Evolutionary conservation across 371 early-diverging fungal genomes (phyloP), one percentile per base, ranked within the genome.

Genomic region (Blakeslea trispora): DNA sequence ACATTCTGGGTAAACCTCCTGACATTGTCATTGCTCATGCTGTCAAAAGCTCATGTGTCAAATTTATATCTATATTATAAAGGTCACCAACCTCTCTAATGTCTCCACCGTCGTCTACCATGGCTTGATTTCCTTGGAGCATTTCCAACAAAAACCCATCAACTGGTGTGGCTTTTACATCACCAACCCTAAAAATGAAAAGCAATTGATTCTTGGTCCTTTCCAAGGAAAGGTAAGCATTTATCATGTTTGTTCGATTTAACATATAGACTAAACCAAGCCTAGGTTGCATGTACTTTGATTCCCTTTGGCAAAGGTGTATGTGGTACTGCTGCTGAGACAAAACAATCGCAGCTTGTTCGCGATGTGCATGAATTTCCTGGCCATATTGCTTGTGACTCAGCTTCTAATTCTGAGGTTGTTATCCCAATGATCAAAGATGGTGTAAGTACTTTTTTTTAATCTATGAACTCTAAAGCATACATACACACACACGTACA

Each of bases 141-240:
- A 83, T 45, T 79, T 83, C n/a, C 81, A 89, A 47, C 68, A 64
- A 17, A 81, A 84, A 43, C 91, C 89, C n/a, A 85, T 96, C 53
- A 96, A 94, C 75, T 96, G 96, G 96, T 88, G 76, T 39, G 95
- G 95, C 2, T 94, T 94, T 71, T 96, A 96, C 58, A 64, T 92
- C 22, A 67, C 81, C 0, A 83, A 90, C 55, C 75, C 79, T 28
- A 69, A 74, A 41, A 69, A 74, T 46, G 21, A 59, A 14, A 64
- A 75, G 24, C 58, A 76, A 21, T 63, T 92, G 59, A 74, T 86
- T 39, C 74, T 96, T 48, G 96, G 94, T 4, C 96, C 96, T 34
- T 96, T 96, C 73, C 94, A 96, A 64, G 96, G 96, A 49, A 89
- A 90, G 53, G 81, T 89, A 51, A 45, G n/a, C n/a, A n/a, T n/a